A percentile compares a stretch with the other conserved stretches of the same genome.
These are phyloP conservation scores for Leptosphaerulina australis DNA, from an alignment of 2,329 filamentous ascomycete species.

Conservation along the genomic window DNA sequence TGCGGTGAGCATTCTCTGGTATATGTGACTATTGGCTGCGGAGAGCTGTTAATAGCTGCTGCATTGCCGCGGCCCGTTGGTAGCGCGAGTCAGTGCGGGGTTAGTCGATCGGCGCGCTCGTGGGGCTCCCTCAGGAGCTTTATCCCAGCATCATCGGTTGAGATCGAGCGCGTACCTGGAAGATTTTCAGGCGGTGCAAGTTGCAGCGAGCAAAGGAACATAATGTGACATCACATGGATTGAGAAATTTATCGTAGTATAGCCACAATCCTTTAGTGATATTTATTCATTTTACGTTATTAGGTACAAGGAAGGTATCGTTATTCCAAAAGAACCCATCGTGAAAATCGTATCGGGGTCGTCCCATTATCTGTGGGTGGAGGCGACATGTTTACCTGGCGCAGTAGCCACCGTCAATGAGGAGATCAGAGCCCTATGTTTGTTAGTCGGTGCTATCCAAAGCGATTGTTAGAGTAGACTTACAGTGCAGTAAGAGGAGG, in stretches of 20 bases:
- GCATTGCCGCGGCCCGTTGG: slow-evolving; percentile 19
- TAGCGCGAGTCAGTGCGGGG: slow-evolving; percentile 16
- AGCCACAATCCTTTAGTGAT: slow-evolving; percentile 9
- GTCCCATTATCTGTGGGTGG: slow-evolving; percentile 19
- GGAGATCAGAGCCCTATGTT: slow-evolving; percentile 63
- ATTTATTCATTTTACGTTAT: slow-evolving; percentile 29
- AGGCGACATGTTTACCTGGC: slow-evolving; percentile 42
- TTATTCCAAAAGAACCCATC: slow-evolving; percentile 22
- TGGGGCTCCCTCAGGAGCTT: slow-evolving; percentile 11
- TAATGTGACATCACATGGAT: background rate
- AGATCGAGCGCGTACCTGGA: slow-evolving; percentile 1
- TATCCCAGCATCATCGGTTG: slow-evolving; percentile 7
- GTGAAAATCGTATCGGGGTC: slow-evolving; percentile 19
- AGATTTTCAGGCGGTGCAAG: background rate
- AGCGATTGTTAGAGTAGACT: slow-evolving; percentile 15
- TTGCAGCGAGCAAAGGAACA: background rate
- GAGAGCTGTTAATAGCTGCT: background rate
- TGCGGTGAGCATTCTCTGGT: background rate
- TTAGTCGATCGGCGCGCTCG: slow-evolving; percentile 9
- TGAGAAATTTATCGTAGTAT: background rate
- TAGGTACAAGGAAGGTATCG: slow-evolving; percentile 25
- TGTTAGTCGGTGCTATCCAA: slow-evolving; percentile 41
- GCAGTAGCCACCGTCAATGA: slow-evolving; percentile 77
- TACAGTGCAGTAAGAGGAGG: slow-evolving; percentile 79
- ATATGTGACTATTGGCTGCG: slow-evolving; percentile 4